Evolutionary conservation across 169 alveolate species (phyloP), one percentile per base, ranked within the genome.

Genomic region (Eimeria acervulina): DNA sequence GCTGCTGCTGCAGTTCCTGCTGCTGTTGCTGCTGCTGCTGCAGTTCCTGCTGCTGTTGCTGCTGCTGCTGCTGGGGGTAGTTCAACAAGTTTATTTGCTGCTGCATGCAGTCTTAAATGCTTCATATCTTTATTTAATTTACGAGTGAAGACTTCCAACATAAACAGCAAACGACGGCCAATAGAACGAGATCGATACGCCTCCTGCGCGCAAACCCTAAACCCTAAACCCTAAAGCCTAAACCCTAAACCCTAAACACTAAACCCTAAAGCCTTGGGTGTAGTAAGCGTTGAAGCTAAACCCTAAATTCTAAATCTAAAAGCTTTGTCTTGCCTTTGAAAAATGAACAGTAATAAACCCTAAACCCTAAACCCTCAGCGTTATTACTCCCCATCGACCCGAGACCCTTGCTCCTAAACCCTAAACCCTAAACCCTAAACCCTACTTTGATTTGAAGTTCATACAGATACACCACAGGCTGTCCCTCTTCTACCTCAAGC

Each of bases 401-500:
- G 15, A 7, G 15, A 19, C 87, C 59, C n/a, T 76, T 17, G 0
- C 12, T 12, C 87, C 61, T 6, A 76, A 38, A 21, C 59, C 59
- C 61, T 33, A 33, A 38, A 38, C 40, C 91, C 68, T 55, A 55
- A 55, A 55, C 26, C 17, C 66, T 55, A 55, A 55, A 55, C 66
- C 66, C 80, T 26, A 36, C 55, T 12, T 47, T 47, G 55, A 38
- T 51, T 70, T 90, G 95, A 23, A 90, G 74, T 33, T 90, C 95
- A 72, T 90, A 90, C 33, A 90, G 51, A 33, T 90, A 90, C 17
- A 47, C 95, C 4, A 90, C 95, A 6, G 95, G 87, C 38, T 68
- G 85, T 31, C 89, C 59, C 42, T 90, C 95, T 90, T 90, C 95
- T 12, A 90, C 95, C 28, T 90, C 95, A 40, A 90, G 66, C 5